These are phyloP conservation scores for Beauveria sp. DNA, from an alignment of 2,329 filamentous ascomycete species.

Conservation along the genomic window DNA sequence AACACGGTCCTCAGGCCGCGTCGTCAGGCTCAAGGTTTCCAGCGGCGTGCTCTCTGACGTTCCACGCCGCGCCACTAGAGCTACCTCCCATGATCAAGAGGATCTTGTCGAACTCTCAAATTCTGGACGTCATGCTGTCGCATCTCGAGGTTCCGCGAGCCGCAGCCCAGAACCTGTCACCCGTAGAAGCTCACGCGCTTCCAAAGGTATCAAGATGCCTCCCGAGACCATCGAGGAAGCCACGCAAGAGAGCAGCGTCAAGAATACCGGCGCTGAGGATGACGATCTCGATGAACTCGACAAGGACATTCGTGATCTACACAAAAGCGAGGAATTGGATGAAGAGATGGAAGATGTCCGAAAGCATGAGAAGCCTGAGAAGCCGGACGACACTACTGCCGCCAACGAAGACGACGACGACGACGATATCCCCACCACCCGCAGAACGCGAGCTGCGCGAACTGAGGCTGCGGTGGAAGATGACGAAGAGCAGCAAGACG, in stretches of 20 bases:
- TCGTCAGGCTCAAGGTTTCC: conserved; percentile 40
- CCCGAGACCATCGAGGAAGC: conserved; percentile 45
- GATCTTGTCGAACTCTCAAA: conserved; percentile 50
- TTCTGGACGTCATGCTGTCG: conserved; percentile 50
- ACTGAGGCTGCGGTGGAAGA: conserved; percentile 22
- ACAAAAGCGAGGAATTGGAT: conserved; percentile 20
- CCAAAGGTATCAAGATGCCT: conserved; percentile 43
- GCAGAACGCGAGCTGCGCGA: conserved; percentile 36
- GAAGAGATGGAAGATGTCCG: conserved; percentile 22
- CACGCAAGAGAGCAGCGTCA: conserved; percentile 43
- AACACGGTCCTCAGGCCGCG: conserved; percentile 22
- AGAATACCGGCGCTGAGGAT: conserved; percentile 16
- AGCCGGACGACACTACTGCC: conserved; percentile 17
- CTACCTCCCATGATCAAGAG: conserved; percentile 47
- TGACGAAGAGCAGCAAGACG: conserved; percentile 22
- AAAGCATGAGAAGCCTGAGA: conserved; percentile 17
- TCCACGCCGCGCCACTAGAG: conserved; percentile 43
- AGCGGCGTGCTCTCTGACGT: conserved; percentile 20
- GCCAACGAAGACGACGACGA: conserved; percentile 30
- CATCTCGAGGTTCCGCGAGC: conserved; percentile 43
- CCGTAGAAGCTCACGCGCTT: conserved; percentile 40
- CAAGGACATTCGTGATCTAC: conserved; percentile 29
- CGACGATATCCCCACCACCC: conserved; percentile 41
- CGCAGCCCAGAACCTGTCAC: conserved; percentile 46
- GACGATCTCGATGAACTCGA: conserved; percentile 30